Conservation (phyloP, 1,139 yeast genomes). For the Yamadazyma kanchanaburiensis region DNA sequence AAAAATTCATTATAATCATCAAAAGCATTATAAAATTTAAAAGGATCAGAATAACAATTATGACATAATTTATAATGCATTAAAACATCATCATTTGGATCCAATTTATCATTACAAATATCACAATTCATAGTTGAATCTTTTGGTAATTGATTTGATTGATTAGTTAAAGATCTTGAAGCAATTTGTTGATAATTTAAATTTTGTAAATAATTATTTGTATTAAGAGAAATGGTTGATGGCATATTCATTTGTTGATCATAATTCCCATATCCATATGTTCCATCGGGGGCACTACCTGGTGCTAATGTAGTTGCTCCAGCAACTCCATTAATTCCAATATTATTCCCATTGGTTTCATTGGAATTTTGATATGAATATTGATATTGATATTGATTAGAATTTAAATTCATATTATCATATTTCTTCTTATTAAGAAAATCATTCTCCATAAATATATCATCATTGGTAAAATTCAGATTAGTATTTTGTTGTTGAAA, state of each 20-base stretch:
- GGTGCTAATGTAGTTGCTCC: slow-evolving; percentile 4
- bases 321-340: slow-evolving; percentile 6
- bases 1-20: slow-evolving; percentile 36
- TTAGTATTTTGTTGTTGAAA: slow-evolving; percentile 42
- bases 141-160: slow-evolving; percentile 14
- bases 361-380: slow-evolving; percentile 9
- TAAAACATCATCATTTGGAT: slow-evolving; percentile 21
- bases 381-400: slow-evolving; percentile 14
- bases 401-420: slow-evolving; percentile 9
- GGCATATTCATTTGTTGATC: slow-evolving; percentile 9
- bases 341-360: slow-evolving; percentile 3
- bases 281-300: slow-evolving; percentile 3
- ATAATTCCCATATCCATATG: slow-evolving; percentile 4
- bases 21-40: slow-evolving; percentile 29
- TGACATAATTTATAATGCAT: slow-evolving; percentile 25
- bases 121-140: slow-evolving; percentile 20
- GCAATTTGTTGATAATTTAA: slow-evolving; percentile 16
- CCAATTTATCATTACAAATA: slow-evolving; percentile 22
- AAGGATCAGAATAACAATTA: slow-evolving; percentile 31
- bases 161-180: slow-evolving; percentile 15
- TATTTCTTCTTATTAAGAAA: slow-evolving; percentile 16
- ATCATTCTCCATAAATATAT: slow-evolving; percentile 27
- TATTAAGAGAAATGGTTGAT: slow-evolving; percentile 10
- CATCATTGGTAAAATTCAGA: slow-evolving; percentile 41
- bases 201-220: slow-evolving; percentile 10